Evolutionary conservation across 495 filamentous ascomycete species (phyloP).

Genomic region (Saxophila tyrrhenica): DNA sequence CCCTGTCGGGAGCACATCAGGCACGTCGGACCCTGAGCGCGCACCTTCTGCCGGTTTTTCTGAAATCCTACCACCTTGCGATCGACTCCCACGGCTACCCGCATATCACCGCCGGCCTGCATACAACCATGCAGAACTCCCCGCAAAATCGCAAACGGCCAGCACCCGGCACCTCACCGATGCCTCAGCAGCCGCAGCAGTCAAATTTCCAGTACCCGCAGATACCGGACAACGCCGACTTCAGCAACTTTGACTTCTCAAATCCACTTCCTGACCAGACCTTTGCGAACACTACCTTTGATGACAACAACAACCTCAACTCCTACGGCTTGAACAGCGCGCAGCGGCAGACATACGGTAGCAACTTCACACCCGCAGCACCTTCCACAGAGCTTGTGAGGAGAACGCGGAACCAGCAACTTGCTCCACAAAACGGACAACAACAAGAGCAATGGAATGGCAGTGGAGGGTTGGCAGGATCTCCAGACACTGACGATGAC

Average conservation of each 20-base stretch:
- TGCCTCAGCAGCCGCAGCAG: slow-evolving; percentile 35
- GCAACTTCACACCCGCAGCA: neutral
- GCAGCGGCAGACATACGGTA: slow-evolving; percentile 4
- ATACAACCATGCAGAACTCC: slow-evolving; percentile 1
- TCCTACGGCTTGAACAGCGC: slow-evolving; percentile 3
- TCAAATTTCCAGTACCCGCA: slow-evolving; percentile 33
- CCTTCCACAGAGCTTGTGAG: slow-evolving; percentile 55
- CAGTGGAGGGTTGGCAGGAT: slow-evolving; percentile 16
- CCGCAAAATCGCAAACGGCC: slow-evolving; percentile 51
- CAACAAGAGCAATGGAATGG: slow-evolving; percentile 30
- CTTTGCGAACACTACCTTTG: neutral
- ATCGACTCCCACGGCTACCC: no score
- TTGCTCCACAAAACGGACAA: slow-evolving; percentile 37
- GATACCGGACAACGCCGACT: slow-evolving; percentile 27
- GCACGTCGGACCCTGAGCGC: neutral
- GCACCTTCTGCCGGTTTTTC: no score
- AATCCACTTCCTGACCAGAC: slow-evolving; percentile 5
- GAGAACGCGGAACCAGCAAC: slow-evolving; percentile 50
- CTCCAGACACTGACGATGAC: slow-evolving; percentile 52
- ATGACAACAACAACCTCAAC: slow-evolving; percentile 6
- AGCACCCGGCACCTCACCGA: slow-evolving; percentile 57
- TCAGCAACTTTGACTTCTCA: slow-evolving; percentile 16
- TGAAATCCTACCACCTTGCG: no score
- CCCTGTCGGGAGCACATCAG: neutral
- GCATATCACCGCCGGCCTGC: no score